Conservation (phyloP, 2,329 filamentous ascomycete species). For the Claviceps spartinae region DNA sequence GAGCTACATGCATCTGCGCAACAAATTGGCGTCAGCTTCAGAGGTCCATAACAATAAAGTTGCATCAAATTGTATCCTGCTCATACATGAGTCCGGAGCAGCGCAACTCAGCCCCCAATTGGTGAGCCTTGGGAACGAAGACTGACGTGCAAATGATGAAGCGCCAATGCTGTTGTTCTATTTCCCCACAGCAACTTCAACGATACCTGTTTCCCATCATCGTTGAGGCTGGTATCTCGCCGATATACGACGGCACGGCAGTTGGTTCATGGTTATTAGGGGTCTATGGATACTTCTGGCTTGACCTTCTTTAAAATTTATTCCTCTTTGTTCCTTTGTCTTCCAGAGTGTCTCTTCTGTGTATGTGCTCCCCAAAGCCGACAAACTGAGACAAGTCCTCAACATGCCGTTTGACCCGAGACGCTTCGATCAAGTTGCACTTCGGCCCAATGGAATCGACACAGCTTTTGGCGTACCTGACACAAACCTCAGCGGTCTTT, state of each 20-base stretch:
- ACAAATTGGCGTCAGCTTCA: too few species aligned
- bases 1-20: too few species aligned
- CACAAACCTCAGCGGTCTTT: slow-evolving; percentile 1
- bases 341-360: background rate
- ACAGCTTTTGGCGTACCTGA: slow-evolving; percentile 3
- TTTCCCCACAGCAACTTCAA: background rate
- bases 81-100: background rate
- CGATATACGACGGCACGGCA: too few species aligned
- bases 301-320: too few species aligned
- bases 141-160: background rate
- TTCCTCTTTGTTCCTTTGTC: background rate
- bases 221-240: too few species aligned
- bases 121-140: background rate
- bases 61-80: background rate
- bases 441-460: slow-evolving; percentile 1
- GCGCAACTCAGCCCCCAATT: too few species aligned
- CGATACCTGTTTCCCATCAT: too few species aligned
- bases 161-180: too few species aligned
- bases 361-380: background rate
- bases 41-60: background rate
- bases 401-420: slow-evolving; percentile 1
- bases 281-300: too few species aligned
- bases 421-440: background rate
- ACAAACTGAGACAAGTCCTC: background rate
- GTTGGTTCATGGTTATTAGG: too few species aligned